Base-by-base conservation (phyloP, 1,284 basidiomycete species). In the Psilocybe mexicana region DNA sequence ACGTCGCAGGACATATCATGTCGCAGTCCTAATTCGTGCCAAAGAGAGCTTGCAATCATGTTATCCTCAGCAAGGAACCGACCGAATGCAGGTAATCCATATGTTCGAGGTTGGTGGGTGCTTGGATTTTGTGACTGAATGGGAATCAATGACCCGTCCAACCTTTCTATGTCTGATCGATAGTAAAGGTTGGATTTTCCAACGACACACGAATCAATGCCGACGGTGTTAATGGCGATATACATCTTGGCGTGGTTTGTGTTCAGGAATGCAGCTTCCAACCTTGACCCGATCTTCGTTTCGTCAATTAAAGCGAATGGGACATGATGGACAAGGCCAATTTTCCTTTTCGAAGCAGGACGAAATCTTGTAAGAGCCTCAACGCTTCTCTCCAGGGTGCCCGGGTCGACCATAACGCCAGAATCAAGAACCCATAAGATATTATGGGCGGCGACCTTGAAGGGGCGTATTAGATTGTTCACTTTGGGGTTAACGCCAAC, bases 191-290 rank as follows among this genome's bases (percentile, higher is more conserved):
- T 96, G 56, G 94, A 96, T 76, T 99, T 99, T 63, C 97, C 97
- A 64, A 98, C 92, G 11, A 99, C 94, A 71, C 97, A 99, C 0
- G 94, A 96, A 54, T 98, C 97, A 57, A 98, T 76, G 3, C 88
- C 89, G 48, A 92, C 77, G 0, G 87, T 80, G 73, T 97, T 97
- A 72, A 99, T 94, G 7, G 95, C 95, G 54, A 98, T 82, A 69
- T 99, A 99, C 96, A 99, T 99, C 74, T 97, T 98, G 12, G 96
- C 96, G 69, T 99, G 97, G 53, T 94, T 98, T 3, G 94, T 96
- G 70, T 96, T 97, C 51, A 99, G 77, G 71, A 98, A 99, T 0
- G 93, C 94, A 60, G 94, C 90, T 74, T 99, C 97, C 38, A 99
- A 81, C 58, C 86, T 81, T 12, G 94, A 90, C 0, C 96, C 97